Evolutionary conservation across 805 yeast genomes (phyloP).

Genomic region (Kazachstania psychrophila): DNA sequence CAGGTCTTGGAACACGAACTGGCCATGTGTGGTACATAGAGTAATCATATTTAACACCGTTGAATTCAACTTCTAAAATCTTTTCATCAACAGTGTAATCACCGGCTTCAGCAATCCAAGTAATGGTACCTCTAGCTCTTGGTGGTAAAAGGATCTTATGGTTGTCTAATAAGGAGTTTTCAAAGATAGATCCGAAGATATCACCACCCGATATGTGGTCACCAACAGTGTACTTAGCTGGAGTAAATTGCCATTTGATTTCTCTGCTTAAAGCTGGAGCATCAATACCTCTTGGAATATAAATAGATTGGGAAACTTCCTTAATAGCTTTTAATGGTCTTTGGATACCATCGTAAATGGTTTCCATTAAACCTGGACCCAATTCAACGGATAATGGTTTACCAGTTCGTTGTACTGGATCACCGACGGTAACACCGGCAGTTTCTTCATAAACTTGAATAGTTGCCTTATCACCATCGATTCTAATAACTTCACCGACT

Average conservation of each 20-base stretch:
- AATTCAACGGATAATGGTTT: constrained; percentile 97
- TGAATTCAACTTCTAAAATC: constrained; percentile 87
- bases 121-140: constrained; percentile 95
- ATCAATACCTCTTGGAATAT: constrained; percentile 97
- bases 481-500: constrained; percentile 98
- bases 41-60: constrained; percentile 70
- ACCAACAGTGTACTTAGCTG: constrained; percentile 67
- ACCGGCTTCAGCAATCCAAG: constrained; percentile 82
- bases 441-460: constrained; percentile 99
- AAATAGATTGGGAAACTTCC: constrained; percentile 80
- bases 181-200: constrained; percentile 86
- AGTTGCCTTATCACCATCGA: constrained; percentile 92
- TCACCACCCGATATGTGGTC: constrained; percentile 99
- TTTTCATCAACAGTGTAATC: constrained; percentile 86
- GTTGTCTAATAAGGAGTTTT: constrained; percentile 84
- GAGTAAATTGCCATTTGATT: constrained; percentile 76
- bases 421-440: constrained; percentile 98
- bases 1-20: constrained; percentile 98
- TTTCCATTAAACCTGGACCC: constrained; percentile 99
- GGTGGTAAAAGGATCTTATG: constrained; percentile 96
- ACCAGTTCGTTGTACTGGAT: constrained; percentile 96
- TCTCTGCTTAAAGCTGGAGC: constrained; percentile 90
- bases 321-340: constrained; percentile 94
- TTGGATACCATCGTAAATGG: constrained; percentile 98
- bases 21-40: constrained; percentile 99